phyloP scores from a whole-genome alignment of 2,329 filamentous ascomycete genomes.

The Colletotrichum lini region DNA sequence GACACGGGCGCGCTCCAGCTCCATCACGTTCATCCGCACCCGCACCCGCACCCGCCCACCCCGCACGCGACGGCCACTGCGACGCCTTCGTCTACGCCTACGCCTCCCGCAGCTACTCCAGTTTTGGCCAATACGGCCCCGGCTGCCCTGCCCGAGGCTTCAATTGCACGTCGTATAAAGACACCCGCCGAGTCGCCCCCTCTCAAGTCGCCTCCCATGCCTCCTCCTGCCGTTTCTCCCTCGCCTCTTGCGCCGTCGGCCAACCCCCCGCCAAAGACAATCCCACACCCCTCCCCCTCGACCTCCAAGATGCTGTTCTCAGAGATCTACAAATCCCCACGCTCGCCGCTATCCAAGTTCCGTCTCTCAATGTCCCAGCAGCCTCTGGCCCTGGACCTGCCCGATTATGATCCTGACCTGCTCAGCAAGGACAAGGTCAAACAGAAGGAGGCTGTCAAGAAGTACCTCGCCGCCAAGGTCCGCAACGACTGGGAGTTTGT shows the following conservation, averaged over 20 bases:
- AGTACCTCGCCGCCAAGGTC: constrained; percentile 67
- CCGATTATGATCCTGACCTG: constrained; percentile 72
- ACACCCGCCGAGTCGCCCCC: not conserved
- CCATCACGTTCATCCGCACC: constrained; percentile 1
- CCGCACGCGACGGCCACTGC: constrained; percentile 31
- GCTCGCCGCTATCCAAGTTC: constrained; percentile 67
- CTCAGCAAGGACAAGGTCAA: constrained; percentile 73
- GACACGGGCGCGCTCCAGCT: constrained; percentile 33
- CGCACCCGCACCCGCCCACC: constrained; percentile 37
- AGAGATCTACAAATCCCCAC: constrained; percentile 71
- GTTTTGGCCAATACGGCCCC: constrained; percentile 27
- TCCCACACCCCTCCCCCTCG: constrained; percentile 33
- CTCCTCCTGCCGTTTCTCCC: constrained; percentile 7
- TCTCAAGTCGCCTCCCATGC: constrained; percentile 24
- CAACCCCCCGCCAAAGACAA: constrained; percentile 25
- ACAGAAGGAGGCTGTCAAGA: constrained; percentile 74
- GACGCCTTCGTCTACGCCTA: constrained; percentile 19
- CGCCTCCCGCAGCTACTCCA: constrained; percentile 41
- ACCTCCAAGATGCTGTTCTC: constrained; percentile 69
- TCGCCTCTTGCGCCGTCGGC: constrained; percentile 31
- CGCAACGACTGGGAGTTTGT: constrained; percentile 73
- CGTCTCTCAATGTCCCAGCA: constrained; percentile 53
- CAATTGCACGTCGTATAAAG: constrained; percentile 35
- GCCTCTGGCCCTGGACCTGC: constrained; percentile 48
- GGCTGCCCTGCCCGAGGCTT: constrained; percentile 30